These are phyloP conservation scores for Diaporthe australafricana DNA, from an alignment of 2,329 filamentous ascomycete species.

Conservation along the genomic window DNA sequence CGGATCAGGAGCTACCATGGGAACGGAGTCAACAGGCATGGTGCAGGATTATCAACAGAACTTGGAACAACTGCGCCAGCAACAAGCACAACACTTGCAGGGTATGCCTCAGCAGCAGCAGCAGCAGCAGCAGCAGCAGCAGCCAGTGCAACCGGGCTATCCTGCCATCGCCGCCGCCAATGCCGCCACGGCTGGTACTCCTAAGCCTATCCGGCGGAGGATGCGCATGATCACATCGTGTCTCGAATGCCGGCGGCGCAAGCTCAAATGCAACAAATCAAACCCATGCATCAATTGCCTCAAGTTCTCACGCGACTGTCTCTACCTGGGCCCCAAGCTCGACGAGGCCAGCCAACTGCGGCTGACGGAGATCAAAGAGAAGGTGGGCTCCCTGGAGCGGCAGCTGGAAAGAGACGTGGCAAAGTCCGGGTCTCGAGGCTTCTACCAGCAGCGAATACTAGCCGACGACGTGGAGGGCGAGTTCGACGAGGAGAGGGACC, in stretches of 20 bases:
- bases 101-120: constrained; percentile 17
- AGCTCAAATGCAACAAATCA: constrained; percentile 81
- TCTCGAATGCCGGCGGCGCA: constrained; percentile 78
- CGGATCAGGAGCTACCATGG: neutral
- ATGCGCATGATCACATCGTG: constrained; percentile 77
- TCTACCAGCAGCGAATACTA: constrained; percentile 52
- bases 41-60: constrained; percentile 4
- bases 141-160: neutral
- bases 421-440: constrained; percentile 50
- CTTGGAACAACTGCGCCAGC: neutral
- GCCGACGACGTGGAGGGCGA: constrained; percentile 67
- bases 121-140: constrained; percentile 6
- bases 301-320: constrained; percentile 64
- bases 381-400: constrained; percentile 78
- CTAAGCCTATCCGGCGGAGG: constrained; percentile 65
- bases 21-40: neutral
- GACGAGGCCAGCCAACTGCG: constrained; percentile 77
- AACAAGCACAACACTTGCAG: neutral
- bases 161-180: constrained; percentile 6
- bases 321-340: constrained; percentile 75
- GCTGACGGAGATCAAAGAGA: constrained; percentile 82
- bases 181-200: neutral
- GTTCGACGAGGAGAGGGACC: constrained; percentile 67
- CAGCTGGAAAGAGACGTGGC: constrained; percentile 77
- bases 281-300: constrained; percentile 78